Evolutionary conservation across 345 rosid species (phyloP), one percentile per base, ranked within the genome.

Genomic region (Populus nigra): DNA sequence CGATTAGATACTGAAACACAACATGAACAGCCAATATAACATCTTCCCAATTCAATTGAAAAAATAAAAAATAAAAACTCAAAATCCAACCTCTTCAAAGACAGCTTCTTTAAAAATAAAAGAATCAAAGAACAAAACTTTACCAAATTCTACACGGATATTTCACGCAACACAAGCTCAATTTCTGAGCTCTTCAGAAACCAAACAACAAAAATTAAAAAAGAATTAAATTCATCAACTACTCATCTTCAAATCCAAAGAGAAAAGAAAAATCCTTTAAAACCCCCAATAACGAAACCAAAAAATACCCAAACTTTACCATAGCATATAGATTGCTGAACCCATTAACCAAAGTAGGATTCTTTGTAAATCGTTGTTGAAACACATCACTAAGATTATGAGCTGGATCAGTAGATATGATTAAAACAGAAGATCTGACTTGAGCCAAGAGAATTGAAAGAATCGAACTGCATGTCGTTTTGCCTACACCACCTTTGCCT

Each of bases 381-480:
- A 96, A 96, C 8, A 98, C 98, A 78, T 96, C 97, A 85, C 98
- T 96, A 86, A 96, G 98, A 85, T 96, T 96, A 87, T 96, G 99
- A 83, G 99, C 99, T 2, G 99, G 99, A 76, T 96, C 99, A 61
- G 99, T 96, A 84, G 99, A 96, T 74, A 96, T 96, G 87, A 96
- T 94, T 83, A 96, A 84, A 45, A 96, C 99, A 43, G 99, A 94
- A 78, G 97, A 78, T 83, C 99, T 91, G 76, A 94, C 94, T 76
- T 76, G 73, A 47, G 98, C 90, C 70, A 96, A 83, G 62, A 93
- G 90, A 81, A 92, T 90, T 50, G 99, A 84, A 31, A 96, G 84
- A 50, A 94, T 89, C 4, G 98, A 96, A 84, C 99, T 96, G 86
- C 99, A 92, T 13, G 97, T 94, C 67, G 99, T 96, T 87, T 96